phyloP scores from a whole-genome alignment of 192 early-diverging fungal species.

The Podila epigama region DNA sequence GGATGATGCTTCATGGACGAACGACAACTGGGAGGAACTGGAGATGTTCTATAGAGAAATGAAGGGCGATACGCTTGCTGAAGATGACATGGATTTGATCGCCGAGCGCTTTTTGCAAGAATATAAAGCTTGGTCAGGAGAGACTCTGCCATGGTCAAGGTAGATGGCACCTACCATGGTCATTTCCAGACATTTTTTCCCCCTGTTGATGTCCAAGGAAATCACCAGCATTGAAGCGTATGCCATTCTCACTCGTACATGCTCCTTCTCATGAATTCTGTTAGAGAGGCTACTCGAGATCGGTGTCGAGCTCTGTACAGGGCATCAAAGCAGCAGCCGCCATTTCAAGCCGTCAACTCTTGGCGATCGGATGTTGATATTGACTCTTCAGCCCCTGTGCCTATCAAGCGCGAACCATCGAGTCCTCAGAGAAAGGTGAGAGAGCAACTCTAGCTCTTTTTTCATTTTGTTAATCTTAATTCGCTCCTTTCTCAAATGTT shows the following conservation, averaged over 20 bases:
- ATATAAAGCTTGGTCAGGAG: conserved; percentile 3
- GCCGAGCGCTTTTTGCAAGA: conserved; percentile 23
- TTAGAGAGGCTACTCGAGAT: conserved; percentile 18
- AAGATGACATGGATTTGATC: conserved; percentile 5
- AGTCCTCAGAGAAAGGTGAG: not conserved
- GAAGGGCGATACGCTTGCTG: conserved; percentile 9
- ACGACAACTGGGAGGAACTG: conserved; percentile 23
- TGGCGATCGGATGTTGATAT: not conserved
- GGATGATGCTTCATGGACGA: conserved; percentile 10
- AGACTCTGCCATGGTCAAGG: conserved; percentile 17
- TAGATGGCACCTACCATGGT: too few species aligned
- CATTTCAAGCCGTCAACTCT: not conserved
- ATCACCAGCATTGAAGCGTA: too few species aligned
- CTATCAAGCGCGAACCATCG: not conserved
- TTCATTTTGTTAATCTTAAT: too few species aligned
- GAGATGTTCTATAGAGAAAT: conserved; percentile 15
- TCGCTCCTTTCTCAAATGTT: too few species aligned
- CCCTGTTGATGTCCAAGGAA: too few species aligned
- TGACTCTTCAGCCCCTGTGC: not conserved
- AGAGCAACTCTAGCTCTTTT: too few species aligned
- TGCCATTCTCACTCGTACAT: too few species aligned
- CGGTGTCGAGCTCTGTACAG: conserved; percentile 30
- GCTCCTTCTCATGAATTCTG: too few species aligned
- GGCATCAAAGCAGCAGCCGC: not conserved
- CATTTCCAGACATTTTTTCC: too few species aligned